Conservation (phyloP, 2,329 filamentous ascomycete genomes). For the Xylariaceae sp. region DNA sequence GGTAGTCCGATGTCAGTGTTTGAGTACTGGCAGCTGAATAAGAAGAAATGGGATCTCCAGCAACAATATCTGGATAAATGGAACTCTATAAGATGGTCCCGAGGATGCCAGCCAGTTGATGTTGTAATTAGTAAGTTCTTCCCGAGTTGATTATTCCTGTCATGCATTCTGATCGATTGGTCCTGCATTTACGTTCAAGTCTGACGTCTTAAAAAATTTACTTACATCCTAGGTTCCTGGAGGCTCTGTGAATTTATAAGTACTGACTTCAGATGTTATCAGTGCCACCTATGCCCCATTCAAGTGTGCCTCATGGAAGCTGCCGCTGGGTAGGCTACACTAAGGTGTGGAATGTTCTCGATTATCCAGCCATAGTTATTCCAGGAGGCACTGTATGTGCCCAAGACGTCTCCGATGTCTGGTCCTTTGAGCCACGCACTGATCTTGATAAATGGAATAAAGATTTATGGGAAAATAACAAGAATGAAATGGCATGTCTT, state of each 20-base stretch:
- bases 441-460: constrained; percentile 58
- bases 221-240: too few relatives aligned
- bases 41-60: constrained; percentile 57
- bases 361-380: constrained; percentile 64
- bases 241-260: background rate
- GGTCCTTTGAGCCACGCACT: constrained; percentile 53
- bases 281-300: constrained; percentile 65
- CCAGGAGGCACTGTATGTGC: constrained; percentile 56
- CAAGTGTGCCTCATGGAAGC: constrained; percentile 52
- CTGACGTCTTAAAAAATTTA: too few relatives aligned
- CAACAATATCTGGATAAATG: constrained; percentile 65
- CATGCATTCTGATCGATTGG: too few relatives aligned
- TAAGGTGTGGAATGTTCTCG: constrained; percentile 66
- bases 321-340: constrained; percentile 63
- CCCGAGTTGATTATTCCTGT: background rate
- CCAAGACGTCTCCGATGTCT: constrained; percentile 45
- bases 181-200: too few relatives aligned
- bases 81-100: constrained; percentile 51
- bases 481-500: constrained; percentile 44
- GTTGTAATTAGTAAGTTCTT: constrained; percentile 50
- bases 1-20: constrained; percentile 63
- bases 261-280: background rate
- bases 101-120: constrained; percentile 56
- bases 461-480: constrained; percentile 50
- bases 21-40: constrained; percentile 72